Conservation (phyloP, 148 eudicot species). For the Polygonum maritimum region DNA sequence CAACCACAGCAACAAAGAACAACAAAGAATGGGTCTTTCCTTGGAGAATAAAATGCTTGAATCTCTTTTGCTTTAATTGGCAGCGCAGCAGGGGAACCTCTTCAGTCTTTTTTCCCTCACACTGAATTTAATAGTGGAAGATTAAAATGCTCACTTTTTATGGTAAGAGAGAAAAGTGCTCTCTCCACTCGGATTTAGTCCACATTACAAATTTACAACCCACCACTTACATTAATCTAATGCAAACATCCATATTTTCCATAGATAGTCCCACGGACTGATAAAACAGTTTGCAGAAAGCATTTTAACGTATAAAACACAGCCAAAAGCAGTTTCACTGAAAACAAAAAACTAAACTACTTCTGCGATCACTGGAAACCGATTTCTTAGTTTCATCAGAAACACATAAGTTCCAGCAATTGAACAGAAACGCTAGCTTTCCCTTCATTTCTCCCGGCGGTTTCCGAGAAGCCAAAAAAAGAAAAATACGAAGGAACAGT, state of each 20-base stretch:
- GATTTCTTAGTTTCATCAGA: background rate
- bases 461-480: background rate
- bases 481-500: background rate
- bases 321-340: slow-evolving; percentile 4
- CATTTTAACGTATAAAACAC: background rate
- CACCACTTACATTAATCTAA: background rate
- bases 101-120: slow-evolving; percentile 7
- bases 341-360: background rate
- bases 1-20: slow-evolving; percentile 14
- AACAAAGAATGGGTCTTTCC: background rate
- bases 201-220: background rate
- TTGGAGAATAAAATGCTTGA: background rate
- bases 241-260: background rate
- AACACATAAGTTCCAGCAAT: background rate
- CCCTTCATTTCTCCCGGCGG: background rate
- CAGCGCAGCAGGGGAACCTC: background rate
- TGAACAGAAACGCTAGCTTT: background rate
- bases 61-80: slow-evolving; percentile 8
- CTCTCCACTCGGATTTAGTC: background rate
- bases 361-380: background rate
- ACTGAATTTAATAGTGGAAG: background rate
- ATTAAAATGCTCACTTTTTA: background rate
- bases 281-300: slow-evolving; percentile 4
- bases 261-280: background rate
- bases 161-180: background rate